Base-by-base conservation (phyloP, 2,329 filamentous ascomycete species). In the Penicillium glabrum region DNA sequence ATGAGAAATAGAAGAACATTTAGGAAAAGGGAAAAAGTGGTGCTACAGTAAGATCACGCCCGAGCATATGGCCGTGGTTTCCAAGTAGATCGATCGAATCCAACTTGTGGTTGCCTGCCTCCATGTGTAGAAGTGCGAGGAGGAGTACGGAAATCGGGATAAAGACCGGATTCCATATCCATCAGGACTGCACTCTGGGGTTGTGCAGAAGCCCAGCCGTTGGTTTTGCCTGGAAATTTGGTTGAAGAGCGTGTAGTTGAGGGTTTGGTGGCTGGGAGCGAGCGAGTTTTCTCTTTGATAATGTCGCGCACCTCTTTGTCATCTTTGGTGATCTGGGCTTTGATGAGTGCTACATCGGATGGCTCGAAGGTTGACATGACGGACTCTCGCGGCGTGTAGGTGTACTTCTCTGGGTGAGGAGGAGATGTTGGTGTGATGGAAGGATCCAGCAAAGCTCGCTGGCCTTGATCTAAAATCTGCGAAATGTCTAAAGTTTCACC, bases 401-500 rank as follows among this genome's bases (percentile, higher is more conserved):
- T 49, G 61, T 91, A 89, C 21, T 75, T 70, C 5, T 90, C 80
- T 0, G 89, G 79, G 0, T 80, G 72, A 0, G 90, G 89, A 7
- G 85, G 72, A 14, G 83, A 78, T 0, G 50, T 66, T 0, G 91
- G 86, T 1, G 82, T 71, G 50, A 89, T 83, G 1, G 73, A 69
- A 0, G 86, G 83, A 64, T 96, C 89, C 1, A 98, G 82, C 31
- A 74, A 81, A 0, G 93, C 91, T 21, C 80, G 72, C 0, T 82
- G 65, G 5, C 90, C 89, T 72, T 90, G 95, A 1, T 82, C 82
- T 2, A 99, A 83, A 1, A 99, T 82, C n/a, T 87, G 75, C 3
- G 75, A 71, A 53, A 99, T 96, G 70, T 96, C 93, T 9, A 99
- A 74, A 59, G 86, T 92, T 75, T 98, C 93, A 35, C 96, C 95